Conservation (phyloP, 805 yeast species). For the Spathaspora boniae region DNA sequence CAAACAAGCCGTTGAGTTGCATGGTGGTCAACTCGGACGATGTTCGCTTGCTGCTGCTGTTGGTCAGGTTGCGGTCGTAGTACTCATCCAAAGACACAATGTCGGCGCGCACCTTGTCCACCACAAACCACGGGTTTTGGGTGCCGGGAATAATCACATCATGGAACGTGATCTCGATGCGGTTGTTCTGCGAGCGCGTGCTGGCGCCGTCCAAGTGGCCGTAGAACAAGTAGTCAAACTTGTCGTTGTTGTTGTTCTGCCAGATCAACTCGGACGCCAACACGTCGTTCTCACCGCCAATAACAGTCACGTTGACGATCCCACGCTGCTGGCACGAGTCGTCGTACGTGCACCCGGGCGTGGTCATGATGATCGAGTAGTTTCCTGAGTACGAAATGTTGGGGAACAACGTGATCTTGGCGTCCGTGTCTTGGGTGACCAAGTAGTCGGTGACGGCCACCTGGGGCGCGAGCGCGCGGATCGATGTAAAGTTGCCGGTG, state of each 20-base stretch:
- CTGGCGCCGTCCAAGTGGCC: constrained; percentile 58
- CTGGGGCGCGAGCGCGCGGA: constrained; percentile 18
- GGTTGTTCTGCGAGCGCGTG: constrained; percentile 21
- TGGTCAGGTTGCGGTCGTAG: constrained; percentile 21
- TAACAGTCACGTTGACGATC: constrained; percentile 70
- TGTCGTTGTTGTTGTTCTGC: constrained; percentile 77
- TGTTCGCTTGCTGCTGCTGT: constrained; percentile 19
- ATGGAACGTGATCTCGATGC: constrained; percentile 22
- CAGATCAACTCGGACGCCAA: constrained; percentile 49
- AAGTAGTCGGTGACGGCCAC: constrained; percentile 27
- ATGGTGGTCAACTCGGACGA: constrained; percentile 22
- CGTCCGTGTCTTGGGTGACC: constrained; percentile 24
- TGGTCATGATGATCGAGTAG: constrained; percentile 67
- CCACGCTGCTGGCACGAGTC: constrained; percentile 69
- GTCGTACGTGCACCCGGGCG: constrained; percentile 83
- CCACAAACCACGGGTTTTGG: constrained; percentile 53
- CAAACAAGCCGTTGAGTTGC: constrained; percentile 73
- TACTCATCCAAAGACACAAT: constrained; percentile 46
- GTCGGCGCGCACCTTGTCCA: constrained; percentile 58
- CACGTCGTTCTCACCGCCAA: constrained; percentile 43
- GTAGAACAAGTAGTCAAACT: constrained; percentile 72
- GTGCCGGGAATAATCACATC: constrained; percentile 19
- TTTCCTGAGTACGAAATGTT: constrained; percentile 70
- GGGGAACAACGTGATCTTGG: constrained; percentile 57
- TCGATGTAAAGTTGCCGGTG: constrained; percentile 29